These are phyloP conservation scores for Trametes polyzona DNA, from an alignment of 1,284 basidiomycete genomes.

Conservation along the genomic window DNA sequence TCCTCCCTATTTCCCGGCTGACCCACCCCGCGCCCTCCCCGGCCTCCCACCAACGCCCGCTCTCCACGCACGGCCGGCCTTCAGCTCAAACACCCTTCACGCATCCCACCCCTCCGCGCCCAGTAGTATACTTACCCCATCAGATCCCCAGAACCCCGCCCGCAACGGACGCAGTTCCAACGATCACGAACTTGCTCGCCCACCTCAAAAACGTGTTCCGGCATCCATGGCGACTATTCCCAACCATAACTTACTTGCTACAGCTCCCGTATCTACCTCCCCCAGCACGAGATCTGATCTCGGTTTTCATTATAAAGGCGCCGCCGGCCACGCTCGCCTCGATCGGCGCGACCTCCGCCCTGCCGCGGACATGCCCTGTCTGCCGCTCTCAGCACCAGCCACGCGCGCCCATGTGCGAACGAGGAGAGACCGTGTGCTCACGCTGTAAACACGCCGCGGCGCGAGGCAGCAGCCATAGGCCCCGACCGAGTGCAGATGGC, in stretches of 20 bases:
- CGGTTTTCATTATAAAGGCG: constrained; percentile 16
- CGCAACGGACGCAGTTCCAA: constrained; percentile 4
- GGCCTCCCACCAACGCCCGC: neutral
- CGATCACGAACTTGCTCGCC: constrained; percentile 11
- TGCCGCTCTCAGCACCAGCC: neutral
- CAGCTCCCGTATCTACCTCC: constrained; percentile 13
- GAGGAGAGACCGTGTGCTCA: constrained; percentile 6
- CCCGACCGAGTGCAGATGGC: constrained; percentile 14
- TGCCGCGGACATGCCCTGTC: neutral
- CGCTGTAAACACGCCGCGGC: neutral
- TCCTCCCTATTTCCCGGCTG: constrained; percentile 10
- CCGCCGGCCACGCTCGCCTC: neutral
- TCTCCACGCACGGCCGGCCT: no score
- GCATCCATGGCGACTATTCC: constrained; percentile 25
- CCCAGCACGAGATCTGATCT: constrained; percentile 25
- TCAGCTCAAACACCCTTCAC: neutral
- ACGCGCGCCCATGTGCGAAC: neutral
- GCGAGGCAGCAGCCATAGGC: constrained; percentile 10
- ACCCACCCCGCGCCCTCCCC: constrained; percentile 12
- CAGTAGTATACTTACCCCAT: neutral
- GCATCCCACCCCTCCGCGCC: neutral
- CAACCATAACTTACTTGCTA: constrained; percentile 11
- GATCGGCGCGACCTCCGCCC: constrained; percentile 4
- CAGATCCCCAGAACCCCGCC: neutral
- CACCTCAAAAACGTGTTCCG: constrained; percentile 13